Conservation (phyloP, 164 flowering plant species). For the Cinnamomum chago region DNA sequence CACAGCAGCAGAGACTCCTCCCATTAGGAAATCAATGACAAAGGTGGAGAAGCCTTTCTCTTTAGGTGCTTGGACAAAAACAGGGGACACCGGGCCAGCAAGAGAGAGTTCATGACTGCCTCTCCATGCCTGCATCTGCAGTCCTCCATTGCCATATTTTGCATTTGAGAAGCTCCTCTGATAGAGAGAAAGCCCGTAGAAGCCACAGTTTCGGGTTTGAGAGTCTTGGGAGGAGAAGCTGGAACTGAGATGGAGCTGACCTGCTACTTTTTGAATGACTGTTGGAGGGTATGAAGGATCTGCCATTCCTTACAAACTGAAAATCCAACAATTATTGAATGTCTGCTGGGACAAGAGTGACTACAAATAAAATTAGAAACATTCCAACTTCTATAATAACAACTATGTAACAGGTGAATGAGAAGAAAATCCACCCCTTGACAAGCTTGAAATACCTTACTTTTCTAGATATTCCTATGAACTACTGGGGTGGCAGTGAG, state of each 20-base stretch:
- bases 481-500: too few relatives aligned
- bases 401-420: too few relatives aligned
- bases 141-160: slow-evolving; percentile 44
- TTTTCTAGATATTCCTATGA: too few relatives aligned
- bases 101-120: slow-evolving; percentile 28
- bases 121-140: slow-evolving; percentile 32
- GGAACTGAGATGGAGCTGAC: slow-evolving; percentile 44
- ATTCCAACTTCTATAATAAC: too few relatives aligned
- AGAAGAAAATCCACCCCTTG: too few relatives aligned
- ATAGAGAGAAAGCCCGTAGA: slow-evolving; percentile 30
- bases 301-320: slow-evolving; percentile 27
- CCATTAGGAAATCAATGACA: slow-evolving; percentile 75
- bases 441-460: too few relatives aligned
- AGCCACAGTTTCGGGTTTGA: slow-evolving; percentile 24
- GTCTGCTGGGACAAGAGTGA: neutral
- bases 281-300: slow-evolving; percentile 41
- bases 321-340: neutral
- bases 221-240: slow-evolving; percentile 33
- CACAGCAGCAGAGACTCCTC: slow-evolving; percentile 90
- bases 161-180: slow-evolving; percentile 35
- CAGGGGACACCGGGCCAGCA: slow-evolving; percentile 37
- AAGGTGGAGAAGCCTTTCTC: slow-evolving; percentile 61
- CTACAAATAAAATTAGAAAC: too few relatives aligned
- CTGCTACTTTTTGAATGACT: slow-evolving; percentile 43
- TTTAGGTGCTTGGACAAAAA: slow-evolving; percentile 61